Evolutionary conservation across 2,329 filamentous ascomycete species (phyloP), one percentile per base, ranked within the genome.

Genomic region (Pyrenochaeta sp.): DNA sequence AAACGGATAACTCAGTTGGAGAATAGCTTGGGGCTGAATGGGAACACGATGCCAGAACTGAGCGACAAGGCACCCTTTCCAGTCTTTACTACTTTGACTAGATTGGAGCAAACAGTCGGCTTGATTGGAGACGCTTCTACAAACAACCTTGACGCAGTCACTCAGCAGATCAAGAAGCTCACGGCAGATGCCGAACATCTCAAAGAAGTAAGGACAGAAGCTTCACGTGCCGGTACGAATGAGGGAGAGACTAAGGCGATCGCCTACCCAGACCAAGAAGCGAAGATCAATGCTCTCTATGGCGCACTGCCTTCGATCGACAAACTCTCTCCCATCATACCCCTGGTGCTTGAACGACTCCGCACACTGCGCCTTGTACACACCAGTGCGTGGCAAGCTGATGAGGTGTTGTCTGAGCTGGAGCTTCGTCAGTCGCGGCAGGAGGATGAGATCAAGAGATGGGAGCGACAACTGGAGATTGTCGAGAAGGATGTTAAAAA

Each of bases 211-310:
- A 71, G 73, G 32, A 50, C 61, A 18, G 69, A 73, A 40, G 66
- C 64, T 32, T 61, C 62, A 41, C 62, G 63, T 21, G 49, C 56
- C 39, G 47, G 50, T 10, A 37, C 46, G 4, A 45, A 39, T 10
- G 37, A 27, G 17, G 47, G 52, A 12, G 65, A 67, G 10, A 45
- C n/a, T 40, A 64, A 61, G 21, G 43, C 49, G 1, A 40, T 63
- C 39, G 49, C 71, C 48, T 82, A 88, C 51, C 81, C 83, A 7
- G 92, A 96, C 65, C 90, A 96, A 66, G 84, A 87, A 35, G 84
- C 90, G 47, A 97, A 97, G 74, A 90, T 99, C 73, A 95, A 96
- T 61, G 91, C 93, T 1, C 84, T 99, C 4, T 97, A 97, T 75
- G 90, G 90, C 1, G 91, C 92, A 2, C 80, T 99, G 14, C 89